Percentiles rank a stretch among this genome's conserved stretches.
phyloP scores from a whole-genome alignment of 352 stramenopile genomes.

The Globisporangium radiosum region DNA sequence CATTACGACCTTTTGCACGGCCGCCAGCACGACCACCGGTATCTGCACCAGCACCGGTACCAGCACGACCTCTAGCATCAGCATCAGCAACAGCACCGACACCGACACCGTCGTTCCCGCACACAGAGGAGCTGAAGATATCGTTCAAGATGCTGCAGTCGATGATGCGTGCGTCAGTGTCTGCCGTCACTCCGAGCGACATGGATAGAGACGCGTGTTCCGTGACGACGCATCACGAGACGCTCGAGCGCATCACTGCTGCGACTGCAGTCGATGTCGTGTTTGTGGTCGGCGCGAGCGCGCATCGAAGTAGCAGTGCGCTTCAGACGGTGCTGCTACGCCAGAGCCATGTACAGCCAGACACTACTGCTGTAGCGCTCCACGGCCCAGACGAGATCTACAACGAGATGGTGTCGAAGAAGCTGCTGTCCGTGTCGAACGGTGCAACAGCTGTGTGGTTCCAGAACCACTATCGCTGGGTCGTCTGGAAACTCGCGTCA shows the following conservation, averaged over 20 bases:
- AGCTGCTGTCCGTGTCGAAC: conserved; percentile 20
- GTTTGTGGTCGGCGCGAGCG: conserved; percentile 11
- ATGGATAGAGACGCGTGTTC: conserved; percentile 1
- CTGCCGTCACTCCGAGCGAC: background rate
- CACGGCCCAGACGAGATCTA: conserved; percentile 28
- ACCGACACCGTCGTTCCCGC: conserved; percentile 10
- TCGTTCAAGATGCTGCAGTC: conserved; percentile 23
- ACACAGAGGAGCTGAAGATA: conserved; percentile 41
- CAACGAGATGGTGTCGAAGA: conserved; percentile 20
- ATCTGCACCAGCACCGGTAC: too few species aligned
- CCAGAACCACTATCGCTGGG: conserved; percentile 66
- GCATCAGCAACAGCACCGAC: background rate
- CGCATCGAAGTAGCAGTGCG: background rate
- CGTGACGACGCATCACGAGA: conserved; percentile 8
- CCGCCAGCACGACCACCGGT: too few species aligned
- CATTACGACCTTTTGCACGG: too few species aligned
- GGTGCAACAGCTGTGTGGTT: conserved; percentile 53
- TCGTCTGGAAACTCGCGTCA: conserved; percentile 62
- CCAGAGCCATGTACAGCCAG: conserved; percentile 2
- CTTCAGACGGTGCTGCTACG: conserved; percentile 5
- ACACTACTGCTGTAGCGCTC: conserved; percentile 10
- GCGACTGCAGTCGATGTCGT: conserved; percentile 21
- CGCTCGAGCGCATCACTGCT: conserved; percentile 26
- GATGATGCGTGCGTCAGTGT: conserved; percentile 1
- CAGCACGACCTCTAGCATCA: background rate